phyloP scores from a whole-genome alignment of 2,329 filamentous ascomycete genomes.

The Cladosporium austrohemisphaericum region DNA sequence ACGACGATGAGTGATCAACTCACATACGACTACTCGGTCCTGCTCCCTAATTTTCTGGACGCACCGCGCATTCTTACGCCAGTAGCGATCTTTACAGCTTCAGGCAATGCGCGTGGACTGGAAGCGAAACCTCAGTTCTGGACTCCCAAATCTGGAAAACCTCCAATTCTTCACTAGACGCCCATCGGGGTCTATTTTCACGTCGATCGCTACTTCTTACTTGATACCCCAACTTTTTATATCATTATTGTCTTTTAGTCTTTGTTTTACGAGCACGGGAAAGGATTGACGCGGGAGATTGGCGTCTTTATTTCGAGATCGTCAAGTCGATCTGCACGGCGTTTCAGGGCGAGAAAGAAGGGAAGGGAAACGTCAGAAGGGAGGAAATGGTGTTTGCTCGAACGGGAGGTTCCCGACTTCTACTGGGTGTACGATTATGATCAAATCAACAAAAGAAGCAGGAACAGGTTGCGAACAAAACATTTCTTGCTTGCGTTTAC shows the following conservation, averaged over 20 bases:
- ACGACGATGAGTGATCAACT: constrained; percentile 39
- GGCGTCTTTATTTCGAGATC: not conserved
- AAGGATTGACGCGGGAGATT: not conserved
- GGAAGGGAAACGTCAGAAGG: not conserved
- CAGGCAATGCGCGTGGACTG: not conserved
- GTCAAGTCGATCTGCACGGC: constrained; percentile 7
- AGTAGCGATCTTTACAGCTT: not conserved
- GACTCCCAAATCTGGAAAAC: not conserved
- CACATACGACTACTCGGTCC: not conserved
- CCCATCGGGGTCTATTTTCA: constrained; percentile 22
- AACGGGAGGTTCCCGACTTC: too few relatives aligned
- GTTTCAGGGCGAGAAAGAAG: constrained; percentile 3
- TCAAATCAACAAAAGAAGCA: too few relatives aligned
- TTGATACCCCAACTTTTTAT: constrained; percentile 30
- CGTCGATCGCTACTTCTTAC: constrained; percentile 32
- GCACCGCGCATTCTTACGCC: not conserved
- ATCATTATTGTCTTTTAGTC: constrained; percentile 1
- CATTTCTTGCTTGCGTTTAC: too few relatives aligned
- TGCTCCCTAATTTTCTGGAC: constrained; percentile 7
- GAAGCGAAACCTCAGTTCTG: not conserved
- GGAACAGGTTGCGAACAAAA: too few relatives aligned
- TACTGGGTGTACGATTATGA: constrained; percentile 6
- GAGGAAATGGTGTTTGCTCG: too few relatives aligned
- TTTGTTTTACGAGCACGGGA: constrained; percentile 1
- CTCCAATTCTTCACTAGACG: not conserved